Evolutionary conservation across 176 grass and related monocot species (phyloP), one percentile per base, ranked within the genome.

Genomic region (Stipa capillata): DNA sequence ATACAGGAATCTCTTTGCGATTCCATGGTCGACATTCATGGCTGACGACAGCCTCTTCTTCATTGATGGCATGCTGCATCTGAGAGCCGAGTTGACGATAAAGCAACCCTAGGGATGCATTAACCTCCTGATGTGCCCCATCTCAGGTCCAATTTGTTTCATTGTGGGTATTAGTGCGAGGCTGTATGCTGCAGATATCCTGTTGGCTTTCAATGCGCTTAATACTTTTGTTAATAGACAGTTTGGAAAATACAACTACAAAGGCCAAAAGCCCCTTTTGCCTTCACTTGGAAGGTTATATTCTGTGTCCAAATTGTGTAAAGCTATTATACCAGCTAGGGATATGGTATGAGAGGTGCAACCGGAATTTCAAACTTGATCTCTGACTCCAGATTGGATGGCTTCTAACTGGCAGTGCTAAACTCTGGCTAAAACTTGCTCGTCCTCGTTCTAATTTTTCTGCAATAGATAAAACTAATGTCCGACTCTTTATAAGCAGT

Each of bases 41-140:
- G 90, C 88, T 2, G 88, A 90, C 0, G 93, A 97, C 70, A 93
- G 85, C 58, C 87, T 88, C 57, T 94, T 87, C 72, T 97, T 97
- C 48, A 90, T 97, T 6, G 65, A 90, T 7, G 93, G 54, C 6
- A 70, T 97, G 72, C 71, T 97, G 77, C 90, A 97, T 74, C 87
- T 97, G 67, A 93, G 85, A 84, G 93, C 90, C 4, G 93, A 97
- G 47, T 82, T 97, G 74, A 90, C 83, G 0, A 97, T 97, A 78
- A 97, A 89, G 83, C 90, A 89, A 12, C 88, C 93, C 13, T 75
- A 77, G 31, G 7, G 55, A 73, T n/a, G 23, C 74, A 34, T 7
- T 23, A 42, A 42, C 73, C 25, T 41, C 17, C 23, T 18, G 74
- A 54, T 57, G 53, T 15, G 56, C 56, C 31, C 40, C 32, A 11